A percentile compares a stretch with the other conserved stretches of the same genome.
phyloP scores from a whole-genome alignment of 257 asterid genomes.

The Nicotiana benthamiana region DNA sequence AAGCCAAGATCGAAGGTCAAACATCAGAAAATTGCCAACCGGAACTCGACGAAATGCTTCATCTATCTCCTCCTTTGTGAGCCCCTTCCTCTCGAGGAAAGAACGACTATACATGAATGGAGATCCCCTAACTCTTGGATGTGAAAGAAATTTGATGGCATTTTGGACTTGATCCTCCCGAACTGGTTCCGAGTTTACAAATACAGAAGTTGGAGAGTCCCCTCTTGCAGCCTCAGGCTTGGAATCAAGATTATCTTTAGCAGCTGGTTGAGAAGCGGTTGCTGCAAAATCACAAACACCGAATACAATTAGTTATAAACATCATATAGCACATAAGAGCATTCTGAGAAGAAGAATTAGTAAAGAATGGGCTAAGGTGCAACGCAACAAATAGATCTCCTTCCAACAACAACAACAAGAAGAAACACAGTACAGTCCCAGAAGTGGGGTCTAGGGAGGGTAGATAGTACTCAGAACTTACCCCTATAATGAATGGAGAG shows the following conservation, averaged over 20 bases:
- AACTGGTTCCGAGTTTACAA: constrained; percentile 85
- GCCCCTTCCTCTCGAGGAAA: constrained; percentile 97
- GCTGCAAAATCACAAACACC: constrained; percentile 7
- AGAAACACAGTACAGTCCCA: too few species aligned
- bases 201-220: constrained; percentile 72
- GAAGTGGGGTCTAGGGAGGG: too few species aligned
- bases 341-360: neutral
- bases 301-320: neutral
- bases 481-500: too few species aligned
- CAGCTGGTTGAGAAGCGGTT: constrained; percentile 27
- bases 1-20: neutral
- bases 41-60: constrained; percentile 96
- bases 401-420: too few species aligned
- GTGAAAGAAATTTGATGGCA: constrained; percentile 96
- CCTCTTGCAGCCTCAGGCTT: constrained; percentile 45
- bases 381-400: neutral
- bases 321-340: neutral
- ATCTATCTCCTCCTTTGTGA: constrained; percentile 96
- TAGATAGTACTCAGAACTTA: too few species aligned
- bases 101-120: constrained; percentile 88
- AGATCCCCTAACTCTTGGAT: constrained; percentile 90
- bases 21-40: constrained; percentile 29
- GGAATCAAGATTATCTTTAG: constrained; percentile 25
- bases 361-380: neutral
- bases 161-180: constrained; percentile 93